Conservation (phyloP, 495 filamentous ascomycete species). For the Talaromyces nanjingensis region DNA sequence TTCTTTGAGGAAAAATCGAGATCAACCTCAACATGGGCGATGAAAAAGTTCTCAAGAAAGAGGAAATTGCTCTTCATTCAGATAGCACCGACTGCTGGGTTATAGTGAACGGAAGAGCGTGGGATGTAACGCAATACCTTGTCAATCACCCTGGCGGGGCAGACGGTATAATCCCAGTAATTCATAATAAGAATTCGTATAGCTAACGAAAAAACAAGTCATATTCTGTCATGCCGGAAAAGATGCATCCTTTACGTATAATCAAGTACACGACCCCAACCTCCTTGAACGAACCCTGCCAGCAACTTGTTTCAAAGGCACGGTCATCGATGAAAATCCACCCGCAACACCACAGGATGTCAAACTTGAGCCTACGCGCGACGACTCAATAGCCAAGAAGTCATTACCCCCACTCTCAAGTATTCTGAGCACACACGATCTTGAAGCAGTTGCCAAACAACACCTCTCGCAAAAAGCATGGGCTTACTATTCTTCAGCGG, state of each 20-base stretch:
- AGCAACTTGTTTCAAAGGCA: slow-evolving; percentile 39
- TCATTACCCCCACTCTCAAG: slow-evolving; percentile 50
- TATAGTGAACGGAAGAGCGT: not conserved
- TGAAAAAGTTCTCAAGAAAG: not conserved
- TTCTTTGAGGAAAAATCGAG: not conserved
- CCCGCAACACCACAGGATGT: slow-evolving; percentile 12
- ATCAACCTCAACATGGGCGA: not conserved
- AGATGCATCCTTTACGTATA: slow-evolving; percentile 55
- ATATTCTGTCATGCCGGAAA: slow-evolving; percentile 41
- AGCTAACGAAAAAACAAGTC: not conserved
- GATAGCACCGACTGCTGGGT: not conserved
- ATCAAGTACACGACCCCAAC: slow-evolving; percentile 45
- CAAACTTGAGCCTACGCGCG: slow-evolving; percentile 11
- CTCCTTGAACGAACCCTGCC: slow-evolving; percentile 42
- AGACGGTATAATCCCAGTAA: slow-evolving; percentile 27
- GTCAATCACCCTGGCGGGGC: slow-evolving; percentile 65
- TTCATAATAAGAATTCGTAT: not conserved
- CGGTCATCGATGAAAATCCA: slow-evolving; percentile 26
- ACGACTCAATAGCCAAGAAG: slow-evolving; percentile 12
- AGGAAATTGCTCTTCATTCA: not conserved
- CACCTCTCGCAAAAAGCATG: slow-evolving; percentile 57
- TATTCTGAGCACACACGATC: slow-evolving; percentile 59
- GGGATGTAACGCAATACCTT: not conserved
- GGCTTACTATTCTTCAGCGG: slow-evolving; percentile 68
- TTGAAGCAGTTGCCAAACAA: slow-evolving; percentile 50